These are phyloP conservation scores for Smithsoniella earleae DNA, from an alignment of 163 green algal genomes.

Conservation along the genomic window DNA sequence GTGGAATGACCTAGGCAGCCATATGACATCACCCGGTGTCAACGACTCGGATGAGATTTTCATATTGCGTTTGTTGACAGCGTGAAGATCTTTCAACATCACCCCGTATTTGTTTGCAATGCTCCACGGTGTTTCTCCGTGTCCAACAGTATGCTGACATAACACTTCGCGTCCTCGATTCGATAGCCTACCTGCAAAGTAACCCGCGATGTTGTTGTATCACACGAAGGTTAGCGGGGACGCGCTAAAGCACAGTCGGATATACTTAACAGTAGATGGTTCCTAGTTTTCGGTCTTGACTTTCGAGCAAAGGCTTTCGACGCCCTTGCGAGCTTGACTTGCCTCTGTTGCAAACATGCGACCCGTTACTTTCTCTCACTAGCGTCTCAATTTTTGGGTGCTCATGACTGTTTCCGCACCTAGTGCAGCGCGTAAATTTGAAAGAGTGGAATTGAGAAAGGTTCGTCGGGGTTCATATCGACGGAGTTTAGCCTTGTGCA, in stretches of 20 bases:
- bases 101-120: constrained; percentile 12
- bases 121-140: not conserved
- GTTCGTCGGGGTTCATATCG: not conserved
- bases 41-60: not conserved
- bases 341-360: no score
- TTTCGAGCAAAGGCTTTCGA: no score
- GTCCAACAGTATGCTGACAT: not conserved
- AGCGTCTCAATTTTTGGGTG: not conserved
- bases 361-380: not conserved
- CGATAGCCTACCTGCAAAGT: not conserved
- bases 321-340: no score
- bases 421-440: not conserved
- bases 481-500: constrained; percentile 72
- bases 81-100: not conserved
- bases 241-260: no score
- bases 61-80: not conserved
- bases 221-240: no score
- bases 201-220: no score
- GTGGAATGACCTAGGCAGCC: not conserved
- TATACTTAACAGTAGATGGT: no score
- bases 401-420: not conserved
- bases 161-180: not conserved
- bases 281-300: no score
- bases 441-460: not conserved
- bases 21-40: not conserved